phyloP scores from a whole-genome alignment of 768 basidiomycete species.

The Auricularia auricula-judae region DNA sequence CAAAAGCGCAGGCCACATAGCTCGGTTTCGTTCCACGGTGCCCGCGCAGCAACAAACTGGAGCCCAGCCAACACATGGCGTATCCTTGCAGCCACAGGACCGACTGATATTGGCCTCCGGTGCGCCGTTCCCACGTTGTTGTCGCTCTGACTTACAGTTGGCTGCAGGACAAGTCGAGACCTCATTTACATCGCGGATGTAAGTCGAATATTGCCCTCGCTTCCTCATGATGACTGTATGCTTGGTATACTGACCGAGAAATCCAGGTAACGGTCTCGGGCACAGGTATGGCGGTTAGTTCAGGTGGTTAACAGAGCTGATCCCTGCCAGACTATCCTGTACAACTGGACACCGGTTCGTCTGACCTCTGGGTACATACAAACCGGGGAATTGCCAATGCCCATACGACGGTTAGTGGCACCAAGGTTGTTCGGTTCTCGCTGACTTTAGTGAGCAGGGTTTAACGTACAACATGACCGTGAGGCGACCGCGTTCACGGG shows the following conservation, averaged over 20 bases:
- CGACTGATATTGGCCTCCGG: constrained; percentile 31
- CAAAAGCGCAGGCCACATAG: background rate
- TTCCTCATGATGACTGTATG: background rate
- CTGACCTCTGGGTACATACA: constrained; percentile 59
- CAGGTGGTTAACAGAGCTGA: constrained; percentile 4
- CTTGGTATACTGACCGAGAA: background rate
- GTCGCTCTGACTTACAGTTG: constrained; percentile 9
- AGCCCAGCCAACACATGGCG: background rate
- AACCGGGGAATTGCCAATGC: constrained; percentile 14
- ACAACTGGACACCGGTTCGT: constrained; percentile 80
- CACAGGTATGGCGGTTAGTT: constrained; percentile 29
- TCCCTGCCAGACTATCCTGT: constrained; percentile 46
- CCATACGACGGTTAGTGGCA: constrained; percentile 19
- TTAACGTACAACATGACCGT: constrained; percentile 54
- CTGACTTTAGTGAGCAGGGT: constrained; percentile 20
- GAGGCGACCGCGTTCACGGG: constrained; percentile 12
- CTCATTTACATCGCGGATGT: constrained; percentile 73
- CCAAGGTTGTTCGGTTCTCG: constrained; percentile 13
- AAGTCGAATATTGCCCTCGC: constrained; percentile 18
- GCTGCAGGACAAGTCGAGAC: constrained; percentile 55
- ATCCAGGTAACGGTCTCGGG: constrained; percentile 56
- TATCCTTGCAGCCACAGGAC: background rate
- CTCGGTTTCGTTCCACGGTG: background rate
- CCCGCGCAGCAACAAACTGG: background rate
- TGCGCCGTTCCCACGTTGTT: constrained; percentile 16